Percentiles rank a stretch among this genome's conserved stretches.
Conservation (phyloP, 1,284 basidiomycete species). For the Pseudozyma sp. region DNA sequence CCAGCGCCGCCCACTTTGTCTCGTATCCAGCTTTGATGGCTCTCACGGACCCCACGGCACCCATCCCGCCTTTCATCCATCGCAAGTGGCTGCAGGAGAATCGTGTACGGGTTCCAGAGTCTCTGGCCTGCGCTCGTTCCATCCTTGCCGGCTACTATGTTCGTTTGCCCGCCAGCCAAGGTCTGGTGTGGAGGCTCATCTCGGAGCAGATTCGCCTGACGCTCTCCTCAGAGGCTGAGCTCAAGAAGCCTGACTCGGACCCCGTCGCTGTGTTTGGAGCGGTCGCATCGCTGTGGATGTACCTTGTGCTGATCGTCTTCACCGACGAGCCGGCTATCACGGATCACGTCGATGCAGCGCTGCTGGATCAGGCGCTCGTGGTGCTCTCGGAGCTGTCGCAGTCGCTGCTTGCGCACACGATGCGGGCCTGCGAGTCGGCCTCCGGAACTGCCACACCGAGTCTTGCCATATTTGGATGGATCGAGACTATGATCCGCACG, state of each 20-base stretch:
- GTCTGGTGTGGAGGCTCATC: conserved; percentile 53
- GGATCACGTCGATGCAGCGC: conserved; percentile 41
- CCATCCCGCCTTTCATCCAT: conserved; percentile 61
- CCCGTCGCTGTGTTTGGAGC: conserved; percentile 46
- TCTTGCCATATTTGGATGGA: conserved; percentile 36
- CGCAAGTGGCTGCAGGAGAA: conserved; percentile 62
- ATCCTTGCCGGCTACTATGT: conserved; percentile 60
- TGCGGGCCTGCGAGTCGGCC: conserved; percentile 15
- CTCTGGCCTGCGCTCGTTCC: conserved; percentile 54
- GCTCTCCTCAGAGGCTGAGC: conserved; percentile 11
- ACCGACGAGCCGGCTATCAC: conserved; percentile 50
- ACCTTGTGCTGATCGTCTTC: conserved; percentile 57
- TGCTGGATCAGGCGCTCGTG: conserved; percentile 48
- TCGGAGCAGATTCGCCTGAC: conserved; percentile 41
- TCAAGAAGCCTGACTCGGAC: conserved; percentile 21
- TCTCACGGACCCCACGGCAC: conserved; percentile 59
- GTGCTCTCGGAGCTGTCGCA: conserved; percentile 47
- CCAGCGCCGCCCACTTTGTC: conserved; percentile 59
- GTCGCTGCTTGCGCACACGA: conserved; percentile 21
- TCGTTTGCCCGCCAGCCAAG: conserved; percentile 55
- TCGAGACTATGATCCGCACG: conserved; percentile 59
- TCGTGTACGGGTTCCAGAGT: conserved; percentile 44
- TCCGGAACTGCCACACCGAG: conserved; percentile 11
- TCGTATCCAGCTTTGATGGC: conserved; percentile 62
- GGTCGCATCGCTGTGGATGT: conserved; percentile 60